A percentile compares a stretch with the other conserved stretches of the same genome.
phyloP scores from a whole-genome alignment of 1,284 basidiomycete species.

The Pseudozyma thailandica region DNA sequence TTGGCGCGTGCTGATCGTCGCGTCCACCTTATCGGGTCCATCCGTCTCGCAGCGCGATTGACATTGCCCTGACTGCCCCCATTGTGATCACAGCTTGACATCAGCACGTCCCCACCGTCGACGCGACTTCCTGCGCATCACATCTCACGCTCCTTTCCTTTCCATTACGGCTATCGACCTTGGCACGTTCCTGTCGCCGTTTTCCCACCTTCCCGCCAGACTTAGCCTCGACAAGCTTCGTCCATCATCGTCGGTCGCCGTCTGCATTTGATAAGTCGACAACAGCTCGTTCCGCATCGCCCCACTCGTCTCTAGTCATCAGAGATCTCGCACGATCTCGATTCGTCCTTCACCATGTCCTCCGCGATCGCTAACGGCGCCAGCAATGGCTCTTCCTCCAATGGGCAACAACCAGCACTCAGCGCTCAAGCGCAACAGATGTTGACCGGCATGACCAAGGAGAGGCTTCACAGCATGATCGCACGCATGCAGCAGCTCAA shows the following conservation, averaged over 20 bases:
- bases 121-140: slow-evolving; percentile 13
- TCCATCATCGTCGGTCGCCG: too few species aligned
- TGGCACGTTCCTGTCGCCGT: background rate
- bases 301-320: background rate
- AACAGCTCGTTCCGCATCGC: too few species aligned
- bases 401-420: slow-evolving; percentile 33
- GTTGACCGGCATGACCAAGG: slow-evolving; percentile 65
- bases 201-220: background rate
- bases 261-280: too few species aligned
- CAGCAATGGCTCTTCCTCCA: slow-evolving; percentile 30
- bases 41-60: slow-evolving; percentile 4
- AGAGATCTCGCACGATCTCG: background rate
- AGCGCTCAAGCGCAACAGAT: slow-evolving; percentile 58
- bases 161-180: too few species aligned
- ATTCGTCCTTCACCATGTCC: slow-evolving; percentile 23
- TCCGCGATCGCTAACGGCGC: slow-evolving; percentile 44
- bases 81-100: background rate
- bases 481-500: slow-evolving; percentile 69
- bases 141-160: slow-evolving; percentile 4
- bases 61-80: background rate
- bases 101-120: background rate
- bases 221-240: background rate
- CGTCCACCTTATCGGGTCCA: slow-evolving; percentile 8
- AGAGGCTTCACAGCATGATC: slow-evolving; percentile 60
- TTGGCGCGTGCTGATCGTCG: slow-evolving; percentile 24